Evolutionary conservation across 352 stramenopile species (phyloP), one percentile per base, ranked within the genome.

Genomic region (Globisporangium polare): DNA sequence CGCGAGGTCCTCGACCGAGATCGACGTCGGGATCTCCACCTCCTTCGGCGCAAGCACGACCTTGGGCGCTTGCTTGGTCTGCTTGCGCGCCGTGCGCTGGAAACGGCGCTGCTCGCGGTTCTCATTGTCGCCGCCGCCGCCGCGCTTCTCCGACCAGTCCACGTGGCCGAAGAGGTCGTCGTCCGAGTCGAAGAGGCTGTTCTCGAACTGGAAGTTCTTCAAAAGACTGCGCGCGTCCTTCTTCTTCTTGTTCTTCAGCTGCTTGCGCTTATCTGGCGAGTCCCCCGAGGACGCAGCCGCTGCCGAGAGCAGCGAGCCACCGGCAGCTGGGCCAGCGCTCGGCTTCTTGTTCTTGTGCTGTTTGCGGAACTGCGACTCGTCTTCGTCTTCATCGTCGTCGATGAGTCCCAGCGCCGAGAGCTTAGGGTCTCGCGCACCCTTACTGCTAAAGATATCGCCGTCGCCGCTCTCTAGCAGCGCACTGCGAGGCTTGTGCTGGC

Each of bases 201-300:
- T 90, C 63, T 95, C 86, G 51, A 94, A 93, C 67, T 89, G 83
- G 68, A 95, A 92, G 47, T 87, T 89, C 70, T 92, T 75, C 27
- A 93, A 66, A 60, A 90, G 45, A 43, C 77, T 84, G 54, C 80
- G 83, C 1, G 77, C 74, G 35, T 80, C 76, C 67, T 92, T 92
- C 69, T 89, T 90, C 62, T 86, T 87, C 57, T 90, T 83, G 67
- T 78, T 74, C 67, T 89, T 90, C 9, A 87, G 71, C 15, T 73
- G 67, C 68, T 84, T 88, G 63, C 78, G 83, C 52, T 76, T 79
- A 42, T 67, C 62, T 13, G 60, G 53, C 18, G 60, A 60, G 5
- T 37, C 33, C 3, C 52, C 52, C 31, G 51, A 59, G 62, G 17
- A 26, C 45, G 1, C 60, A 24, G 24, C 66, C 17, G 76, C 58